Conservation (phyloP, 2,329 filamentous ascomycete species). For the Sporothrix euskadiensis region DNA sequence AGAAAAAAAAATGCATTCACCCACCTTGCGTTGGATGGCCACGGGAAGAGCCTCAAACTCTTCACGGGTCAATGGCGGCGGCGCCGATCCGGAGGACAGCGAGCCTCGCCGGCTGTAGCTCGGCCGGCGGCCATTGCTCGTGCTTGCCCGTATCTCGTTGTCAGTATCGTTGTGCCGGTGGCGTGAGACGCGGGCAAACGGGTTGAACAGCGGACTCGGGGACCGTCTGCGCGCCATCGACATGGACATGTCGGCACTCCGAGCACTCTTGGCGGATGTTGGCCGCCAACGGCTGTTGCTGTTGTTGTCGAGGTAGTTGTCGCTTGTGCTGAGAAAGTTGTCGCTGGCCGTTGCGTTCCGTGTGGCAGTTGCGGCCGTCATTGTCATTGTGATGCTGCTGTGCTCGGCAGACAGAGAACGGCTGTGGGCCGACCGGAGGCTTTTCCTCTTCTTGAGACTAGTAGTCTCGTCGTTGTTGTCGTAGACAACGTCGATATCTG, state of each 20-base stretch:
- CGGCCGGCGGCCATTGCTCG: conserved; percentile 21
- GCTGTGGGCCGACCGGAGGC: background rate
- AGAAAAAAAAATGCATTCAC: conserved; percentile 21
- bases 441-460: background rate
- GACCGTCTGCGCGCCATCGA: conserved; percentile 3
- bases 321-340: background rate
- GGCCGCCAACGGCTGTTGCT: conserved; percentile 22
- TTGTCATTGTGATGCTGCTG: conserved; percentile 3
- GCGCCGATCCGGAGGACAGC: conserved; percentile 32
- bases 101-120: conserved; percentile 33
- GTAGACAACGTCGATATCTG: background rate
- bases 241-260: background rate
- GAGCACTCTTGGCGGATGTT: conserved; percentile 15
- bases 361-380: background rate
- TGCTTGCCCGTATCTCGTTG: conserved; percentile 11
- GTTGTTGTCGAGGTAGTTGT: background rate
- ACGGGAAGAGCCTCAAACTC: conserved; percentile 53
- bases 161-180: conserved; percentile 16
- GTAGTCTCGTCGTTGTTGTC: background rate
- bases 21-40: conserved; percentile 54
- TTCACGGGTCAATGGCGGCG: conserved; percentile 45
- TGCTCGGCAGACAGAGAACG: conserved; percentile 2
- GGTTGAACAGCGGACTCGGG: conserved; percentile 28
- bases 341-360: background rate
- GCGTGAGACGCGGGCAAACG: conserved; percentile 23